Conservation (phyloP, 108 stramenopile genomes). For the Cyclotella cryptica region DNA sequence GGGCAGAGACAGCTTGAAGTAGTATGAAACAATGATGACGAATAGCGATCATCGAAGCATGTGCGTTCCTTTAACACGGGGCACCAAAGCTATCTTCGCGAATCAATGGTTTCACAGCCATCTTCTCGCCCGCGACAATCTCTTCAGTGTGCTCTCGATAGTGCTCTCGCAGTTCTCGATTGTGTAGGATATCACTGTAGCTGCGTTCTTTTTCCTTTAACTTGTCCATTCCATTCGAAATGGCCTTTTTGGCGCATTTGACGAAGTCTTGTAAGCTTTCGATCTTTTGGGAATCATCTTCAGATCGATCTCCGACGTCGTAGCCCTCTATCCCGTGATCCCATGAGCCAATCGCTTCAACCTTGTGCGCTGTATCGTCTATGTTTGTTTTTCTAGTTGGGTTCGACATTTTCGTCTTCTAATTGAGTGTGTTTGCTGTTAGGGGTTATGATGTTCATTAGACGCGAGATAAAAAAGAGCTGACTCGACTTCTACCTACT, state of each 20-base stretch:
- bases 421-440: too few relatives aligned
- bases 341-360: conserved; percentile 46
- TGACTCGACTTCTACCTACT: neutral
- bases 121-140: conserved; percentile 42
- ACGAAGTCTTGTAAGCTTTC: conserved; percentile 31
- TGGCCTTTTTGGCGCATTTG: conserved; percentile 8
- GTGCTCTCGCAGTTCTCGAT: conserved; percentile 28
- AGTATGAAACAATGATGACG: too few relatives aligned
- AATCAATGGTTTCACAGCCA: conserved; percentile 31
- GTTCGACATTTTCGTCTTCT: neutral
- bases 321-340: conserved; percentile 34
- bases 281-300: conserved; percentile 14
- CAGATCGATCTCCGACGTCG: neutral
- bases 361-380: conserved; percentile 38
- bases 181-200: conserved; percentile 16
- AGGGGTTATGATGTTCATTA: too few relatives aligned
- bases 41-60: neutral
- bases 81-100: conserved; percentile 36
- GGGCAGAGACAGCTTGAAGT: too few relatives aligned
- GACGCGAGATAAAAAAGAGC: neutral
- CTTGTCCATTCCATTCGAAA: conserved; percentile 7
- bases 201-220: neutral
- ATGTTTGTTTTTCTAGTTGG: conserved; percentile 29
- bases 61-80: neutral
- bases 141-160: conserved; percentile 37